phyloP scores from a whole-genome alignment of 169 alveolate species.

The Plasmodium yoelii region DNA sequence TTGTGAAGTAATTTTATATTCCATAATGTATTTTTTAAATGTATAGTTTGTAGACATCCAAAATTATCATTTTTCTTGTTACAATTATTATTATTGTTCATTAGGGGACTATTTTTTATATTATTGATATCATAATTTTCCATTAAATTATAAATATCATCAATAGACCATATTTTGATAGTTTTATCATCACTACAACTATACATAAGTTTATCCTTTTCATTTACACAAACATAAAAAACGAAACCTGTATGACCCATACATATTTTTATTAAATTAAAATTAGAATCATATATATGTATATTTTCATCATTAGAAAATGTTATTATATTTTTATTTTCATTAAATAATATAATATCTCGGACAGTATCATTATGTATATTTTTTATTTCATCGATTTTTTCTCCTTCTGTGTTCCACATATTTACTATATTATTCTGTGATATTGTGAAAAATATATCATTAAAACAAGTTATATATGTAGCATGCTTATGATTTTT shows the following conservation, averaged over 20 bases:
- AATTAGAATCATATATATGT: constrained; percentile 52
- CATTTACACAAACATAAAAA: constrained; percentile 62
- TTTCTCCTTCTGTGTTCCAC: constrained; percentile 38
- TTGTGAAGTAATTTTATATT: constrained; percentile 29
- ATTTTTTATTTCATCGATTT: constrained; percentile 57
- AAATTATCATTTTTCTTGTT: too few relatives aligned
- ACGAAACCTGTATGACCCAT: constrained; percentile 57
- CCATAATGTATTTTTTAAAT: constrained; percentile 50
- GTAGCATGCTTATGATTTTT: constrained; percentile 51
- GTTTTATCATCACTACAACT: constrained; percentile 67
- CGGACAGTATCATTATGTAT: constrained; percentile 67
- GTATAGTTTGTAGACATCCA: constrained; percentile 44
- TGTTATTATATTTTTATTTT: constrained; percentile 44
- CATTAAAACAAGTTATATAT: constrained; percentile 41
- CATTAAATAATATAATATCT: constrained; percentile 58
- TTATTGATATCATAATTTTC: constrained; percentile 17
- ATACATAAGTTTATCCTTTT: constrained; percentile 55
- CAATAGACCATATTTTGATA: constrained; percentile 47
- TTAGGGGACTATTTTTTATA: constrained; percentile 6
- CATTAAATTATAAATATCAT: constrained; percentile 50
- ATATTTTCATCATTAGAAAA: constrained; percentile 72
- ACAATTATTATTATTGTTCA: neutral
- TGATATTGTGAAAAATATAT: constrained; percentile 46
- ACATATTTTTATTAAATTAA: constrained; percentile 41
- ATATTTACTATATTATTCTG: constrained; percentile 42